Base-by-base conservation (phyloP, 495 filamentous ascomycete genomes). In the Aspergillus sclerotioniger region DNA sequence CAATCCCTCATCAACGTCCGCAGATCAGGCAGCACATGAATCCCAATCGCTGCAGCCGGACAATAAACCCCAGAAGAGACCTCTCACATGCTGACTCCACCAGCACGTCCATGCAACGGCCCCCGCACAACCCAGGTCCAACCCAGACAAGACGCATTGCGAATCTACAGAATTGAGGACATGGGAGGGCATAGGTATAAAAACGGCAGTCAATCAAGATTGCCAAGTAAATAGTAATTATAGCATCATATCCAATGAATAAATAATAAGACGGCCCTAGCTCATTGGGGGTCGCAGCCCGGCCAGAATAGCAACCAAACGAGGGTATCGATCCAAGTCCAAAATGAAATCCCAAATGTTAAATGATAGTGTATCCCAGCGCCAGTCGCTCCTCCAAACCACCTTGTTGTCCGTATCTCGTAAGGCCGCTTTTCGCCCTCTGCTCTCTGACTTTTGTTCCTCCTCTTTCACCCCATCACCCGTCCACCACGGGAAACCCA, bases 241-340 rank as follows among this genome's bases (percentile, higher is more conserved):
- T 25, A 5, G 25, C 25, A 25, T 25, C 25, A 25, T 25, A 25
- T 25, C 25, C 25, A 25, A 25, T 25, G 5, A 25, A 25, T 25
- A 25, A 25, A 25, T 25, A 25, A 25, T 25, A 25, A 25, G 25
- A 2, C 2, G 25, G 25, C 25, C 25, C 25, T 5, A 5, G 25
- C 25, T 5, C 25, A 25, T 25, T 5, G 25, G 2, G 25, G 25
- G n/a, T 9, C 19, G 4, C 21, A 25, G 47, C 21, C 3, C 19
- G 44, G 44, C 44, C 33, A 15, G 48, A 21, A 28, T 52, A 25
- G 21, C 46, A 21, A 16, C 21, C 43, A 57, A 62, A 53, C 54
- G 59, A 57, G 59, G 59, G 59, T 62, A 62, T 62, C 54, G 52
- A 39, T 54, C 37, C 37, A 41, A 37, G 33, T 37, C 33, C 33